A percentile compares a stretch with the other conserved stretches of the same genome.
phyloP scores from a whole-genome alignment of 2,329 filamentous ascomycete species.

The Lachnellula suecica region DNA sequence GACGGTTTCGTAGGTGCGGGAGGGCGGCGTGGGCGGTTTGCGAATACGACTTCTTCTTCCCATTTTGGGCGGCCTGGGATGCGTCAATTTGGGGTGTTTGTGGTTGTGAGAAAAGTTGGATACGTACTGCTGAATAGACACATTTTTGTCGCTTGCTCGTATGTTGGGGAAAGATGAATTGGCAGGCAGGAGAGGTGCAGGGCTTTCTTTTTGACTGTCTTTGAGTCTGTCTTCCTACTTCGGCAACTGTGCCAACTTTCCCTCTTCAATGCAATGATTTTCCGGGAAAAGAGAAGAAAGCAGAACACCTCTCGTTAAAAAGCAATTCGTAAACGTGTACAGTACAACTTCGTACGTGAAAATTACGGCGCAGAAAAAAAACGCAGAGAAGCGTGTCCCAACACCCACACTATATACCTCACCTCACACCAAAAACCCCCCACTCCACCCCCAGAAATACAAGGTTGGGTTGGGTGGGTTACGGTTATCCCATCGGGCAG shows the following conservation, averaged over 20 bases:
- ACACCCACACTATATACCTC: too few species aligned
- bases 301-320: too few species aligned
- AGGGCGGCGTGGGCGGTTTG: slow-evolving; percentile 14
- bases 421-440: neutral
- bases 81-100: neutral
- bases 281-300: too few species aligned
- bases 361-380: too few species aligned
- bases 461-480: neutral
- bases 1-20: slow-evolving; percentile 18
- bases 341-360: too few species aligned
- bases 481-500: neutral
- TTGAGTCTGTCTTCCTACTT: too few species aligned
- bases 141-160: slow-evolving; percentile 3
- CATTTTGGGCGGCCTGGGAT: slow-evolving; percentile 18
- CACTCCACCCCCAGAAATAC: neutral
- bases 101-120: neutral
- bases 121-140: slow-evolving; percentile 14
- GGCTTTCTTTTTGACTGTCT: neutral
- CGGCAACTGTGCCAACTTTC: neutral
- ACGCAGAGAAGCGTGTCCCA: too few species aligned
- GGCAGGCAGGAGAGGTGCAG: neutral
- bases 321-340: too few species aligned
- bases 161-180: neutral
- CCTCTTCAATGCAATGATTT: neutral
- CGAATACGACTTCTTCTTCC: slow-evolving; percentile 26